Base-by-base conservation (phyloP, 345 rosid genomes). In the Ailanthus altissimus region DNA sequence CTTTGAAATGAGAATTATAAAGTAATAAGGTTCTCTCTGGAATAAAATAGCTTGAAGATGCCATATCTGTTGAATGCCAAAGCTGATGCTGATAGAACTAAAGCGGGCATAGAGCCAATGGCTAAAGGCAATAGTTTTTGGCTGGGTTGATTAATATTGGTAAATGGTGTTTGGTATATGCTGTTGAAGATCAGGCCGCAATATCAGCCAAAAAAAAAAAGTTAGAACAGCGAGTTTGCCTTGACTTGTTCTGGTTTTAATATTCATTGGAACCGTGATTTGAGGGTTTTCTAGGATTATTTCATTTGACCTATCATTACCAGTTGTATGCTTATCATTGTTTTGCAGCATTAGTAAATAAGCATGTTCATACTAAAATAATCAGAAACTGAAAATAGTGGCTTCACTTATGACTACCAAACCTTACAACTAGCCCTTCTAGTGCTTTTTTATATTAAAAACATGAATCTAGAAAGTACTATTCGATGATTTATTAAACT, bases 161-260 rank as follows among this genome's bases (percentile, higher is more conserved):
- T n/a, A 32, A n/a, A 61, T 74, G 60, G 60, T 6, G 69, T 62
- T 47, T 1, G 59, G 69, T 49, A 53, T 36, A 60, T 28, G 67
- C 60, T 74, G 69, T 45, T 14, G 36, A 61, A 28, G 54, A 7
- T 20, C 50, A 49, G 46, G 28, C 28, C 26, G 21, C 12, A 38
- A 42, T 53, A 53, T 50, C 42, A 1, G 21, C 42, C n/a, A n/a
- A 50, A 64, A n/a, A 50, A 3, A 13, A 75, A 62, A 75, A 51
- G 15, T 6, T n/a, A 40, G 61, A 23, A 51, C 51, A 75, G 70
- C 60, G 50, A 75, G 40, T 6, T 51, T 64, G 10, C 71, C 61
- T 51, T 14, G 60, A 49, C 69, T 61, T 61, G n/a, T 51, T 75
- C 71, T 64, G 63, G 57, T 36, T 74, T 74, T 63, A 21, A 5